phyloP scores from a whole-genome alignment of 164 flowering plant species.

The Vitis amurensis region DNA sequence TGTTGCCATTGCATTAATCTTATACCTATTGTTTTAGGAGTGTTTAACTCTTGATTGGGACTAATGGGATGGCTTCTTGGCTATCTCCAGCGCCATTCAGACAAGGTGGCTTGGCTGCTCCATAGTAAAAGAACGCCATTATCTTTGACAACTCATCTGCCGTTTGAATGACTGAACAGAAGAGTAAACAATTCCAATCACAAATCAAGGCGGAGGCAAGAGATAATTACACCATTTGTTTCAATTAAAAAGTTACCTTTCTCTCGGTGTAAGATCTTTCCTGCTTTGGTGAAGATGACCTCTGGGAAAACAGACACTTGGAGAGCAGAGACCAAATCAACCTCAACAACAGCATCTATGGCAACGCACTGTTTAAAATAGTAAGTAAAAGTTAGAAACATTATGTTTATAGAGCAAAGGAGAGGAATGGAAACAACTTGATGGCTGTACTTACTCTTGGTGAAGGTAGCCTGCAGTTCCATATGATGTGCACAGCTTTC shows the following conservation, averaged over 20 bases:
- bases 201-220: not conserved
- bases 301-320: conserved; percentile 80
- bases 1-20: no score
- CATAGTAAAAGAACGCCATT: conserved; percentile 93
- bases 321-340: conserved; percentile 69
- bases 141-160: conserved; percentile 91
- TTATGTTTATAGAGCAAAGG: not conserved
- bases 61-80: conserved; percentile 66
- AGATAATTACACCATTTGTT: not conserved
- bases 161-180: conserved; percentile 45
- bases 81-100: conserved; percentile 29
- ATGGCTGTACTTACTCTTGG: conserved; percentile 66
- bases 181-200: not conserved
- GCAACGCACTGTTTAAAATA: conserved; percentile 70
- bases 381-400: not conserved
- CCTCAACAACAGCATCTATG: conserved; percentile 81
- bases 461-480: conserved; percentile 91
- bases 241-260: conserved; percentile 45
- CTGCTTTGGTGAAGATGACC: conserved; percentile 84
- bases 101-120: conserved; percentile 81
- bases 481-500: conserved; percentile 82
- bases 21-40: not conserved
- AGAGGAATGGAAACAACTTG: not conserved
- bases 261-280: conserved; percentile 85
- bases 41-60: conserved; percentile 13